A percentile compares a stretch with the other conserved stretches of the same genome.
phyloP scores from a whole-genome alignment of 441 rosid species.

The Mallotus repandus region DNA sequence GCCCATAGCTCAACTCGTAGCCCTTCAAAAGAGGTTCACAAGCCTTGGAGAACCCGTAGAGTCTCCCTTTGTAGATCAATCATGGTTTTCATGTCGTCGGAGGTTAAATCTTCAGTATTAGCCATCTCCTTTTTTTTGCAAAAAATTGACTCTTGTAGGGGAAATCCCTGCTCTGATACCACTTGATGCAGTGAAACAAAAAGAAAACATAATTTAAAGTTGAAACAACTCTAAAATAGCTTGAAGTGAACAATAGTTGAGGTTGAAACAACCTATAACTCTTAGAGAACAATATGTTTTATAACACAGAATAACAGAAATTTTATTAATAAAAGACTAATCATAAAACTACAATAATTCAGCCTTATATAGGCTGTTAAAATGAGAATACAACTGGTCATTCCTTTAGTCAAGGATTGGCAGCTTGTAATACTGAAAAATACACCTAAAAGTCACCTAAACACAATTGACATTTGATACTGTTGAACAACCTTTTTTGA shows the following conservation, averaged over 20 bases:
- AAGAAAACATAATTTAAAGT: neutral
- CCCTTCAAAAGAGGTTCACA: too few relatives aligned
- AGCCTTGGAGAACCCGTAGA: too few relatives aligned
- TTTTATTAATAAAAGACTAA: neutral
- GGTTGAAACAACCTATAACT: neutral
- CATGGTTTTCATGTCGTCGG: too few relatives aligned
- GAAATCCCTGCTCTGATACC: neutral
- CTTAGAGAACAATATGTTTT: neutral
- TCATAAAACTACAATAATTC: neutral
- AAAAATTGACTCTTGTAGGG: neutral
- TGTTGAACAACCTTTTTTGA: too few relatives aligned
- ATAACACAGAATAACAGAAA: neutral
- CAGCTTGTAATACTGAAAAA: too few relatives aligned
- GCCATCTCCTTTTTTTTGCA: neutral
- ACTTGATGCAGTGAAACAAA: neutral
- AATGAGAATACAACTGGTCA: too few relatives aligned
- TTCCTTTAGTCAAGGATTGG: too few relatives aligned
- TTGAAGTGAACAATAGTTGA: neutral
- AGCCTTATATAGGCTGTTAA: neutral
- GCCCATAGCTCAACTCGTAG: too few relatives aligned
- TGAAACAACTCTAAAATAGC: neutral
- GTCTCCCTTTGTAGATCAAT: too few relatives aligned
- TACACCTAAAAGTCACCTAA: too few relatives aligned
- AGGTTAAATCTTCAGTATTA: too few relatives aligned
- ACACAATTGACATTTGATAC: too few relatives aligned